phyloP scores from a whole-genome alignment of 1,139 yeast genomes.

The Candida sp. region DNA sequence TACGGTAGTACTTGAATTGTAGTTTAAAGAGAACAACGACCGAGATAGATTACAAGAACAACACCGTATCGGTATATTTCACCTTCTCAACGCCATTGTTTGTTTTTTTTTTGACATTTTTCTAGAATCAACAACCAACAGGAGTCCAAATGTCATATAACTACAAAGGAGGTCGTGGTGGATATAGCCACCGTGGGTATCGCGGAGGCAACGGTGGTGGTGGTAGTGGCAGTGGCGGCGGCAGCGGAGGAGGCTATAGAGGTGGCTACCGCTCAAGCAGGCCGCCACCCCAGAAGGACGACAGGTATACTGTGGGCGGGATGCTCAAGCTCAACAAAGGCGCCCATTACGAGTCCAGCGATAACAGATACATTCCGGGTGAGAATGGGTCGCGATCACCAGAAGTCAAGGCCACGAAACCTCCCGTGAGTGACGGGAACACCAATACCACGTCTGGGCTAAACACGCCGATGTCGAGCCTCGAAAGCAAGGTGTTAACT shows the following conservation, averaged over 20 bases:
- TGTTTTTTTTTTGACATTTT: neutral
- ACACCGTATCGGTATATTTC: neutral
- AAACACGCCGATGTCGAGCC: slow-evolving; percentile 11
- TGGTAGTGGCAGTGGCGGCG: slow-evolving; percentile 1
- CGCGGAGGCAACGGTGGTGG: slow-evolving; percentile 12
- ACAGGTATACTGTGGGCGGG: slow-evolving; percentile 8
- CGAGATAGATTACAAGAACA: neutral
- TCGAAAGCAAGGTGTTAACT: slow-evolving; percentile 2
- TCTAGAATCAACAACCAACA: neutral
- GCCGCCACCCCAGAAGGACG: neutral
- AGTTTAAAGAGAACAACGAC: neutral
- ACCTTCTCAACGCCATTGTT: too few species aligned
- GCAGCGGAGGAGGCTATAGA: slow-evolving; percentile 16
- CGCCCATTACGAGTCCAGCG: slow-evolving; percentile 12
- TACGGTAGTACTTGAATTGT: neutral
- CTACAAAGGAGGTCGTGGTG: slow-evolving; percentile 2
- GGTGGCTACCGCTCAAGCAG: slow-evolving; percentile 8
- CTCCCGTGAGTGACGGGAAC: neutral
- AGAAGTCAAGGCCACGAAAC: slow-evolving; percentile 1
- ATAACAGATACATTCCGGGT: slow-evolving; percentile 13
- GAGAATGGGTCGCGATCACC: slow-evolving; percentile 4
- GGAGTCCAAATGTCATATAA: neutral
- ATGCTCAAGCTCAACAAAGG: slow-evolving; percentile 11
- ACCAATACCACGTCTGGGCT: slow-evolving; percentile 8
- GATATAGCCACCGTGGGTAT: slow-evolving; percentile 16